Evolutionary conservation across 1,284 basidiomycete genomes (phyloP).

Genomic region (Crepidotus sp.): DNA sequence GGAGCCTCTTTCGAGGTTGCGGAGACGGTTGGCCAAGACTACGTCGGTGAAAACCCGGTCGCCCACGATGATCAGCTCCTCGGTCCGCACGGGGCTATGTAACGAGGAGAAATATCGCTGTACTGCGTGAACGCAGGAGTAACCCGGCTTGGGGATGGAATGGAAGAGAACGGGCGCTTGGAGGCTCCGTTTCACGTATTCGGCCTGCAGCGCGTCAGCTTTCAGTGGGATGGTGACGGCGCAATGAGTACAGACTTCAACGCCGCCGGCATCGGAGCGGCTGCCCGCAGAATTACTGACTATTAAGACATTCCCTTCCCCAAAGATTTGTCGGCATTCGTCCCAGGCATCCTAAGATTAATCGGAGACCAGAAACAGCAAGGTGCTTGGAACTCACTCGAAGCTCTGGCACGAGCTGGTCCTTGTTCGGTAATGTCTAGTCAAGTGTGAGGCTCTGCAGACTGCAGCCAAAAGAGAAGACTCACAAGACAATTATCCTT

Average conservation of each 20-base stretch:
- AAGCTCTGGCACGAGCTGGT: constrained; percentile 66
- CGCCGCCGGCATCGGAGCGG: constrained; percentile 64
- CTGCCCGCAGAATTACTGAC: constrained; percentile 94
- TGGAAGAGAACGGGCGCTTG: constrained; percentile 81
- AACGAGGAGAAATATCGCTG: constrained; percentile 56
- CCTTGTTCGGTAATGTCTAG: constrained; percentile 71
- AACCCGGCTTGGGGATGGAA: constrained; percentile 64
- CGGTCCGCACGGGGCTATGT: constrained; percentile 40
- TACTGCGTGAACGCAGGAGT: constrained; percentile 63
- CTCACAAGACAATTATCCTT: constrained; percentile 85
- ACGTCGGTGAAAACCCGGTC: constrained; percentile 90
- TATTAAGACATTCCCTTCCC: constrained; percentile 73
- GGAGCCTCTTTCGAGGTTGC: constrained; percentile 20
- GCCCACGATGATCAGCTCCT: constrained; percentile 74
- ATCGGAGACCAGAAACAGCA: constrained; percentile 8
- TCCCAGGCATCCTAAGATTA: constrained; percentile 64
- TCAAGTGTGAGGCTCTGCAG: not conserved
- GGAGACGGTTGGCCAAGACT: constrained; percentile 75
- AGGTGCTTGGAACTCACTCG: constrained; percentile 26
- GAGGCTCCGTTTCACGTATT: constrained; percentile 74
- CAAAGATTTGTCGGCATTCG: constrained; percentile 67
- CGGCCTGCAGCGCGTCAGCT: constrained; percentile 49
- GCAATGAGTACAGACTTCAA: constrained; percentile 50
- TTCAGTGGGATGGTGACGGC: constrained; percentile 1
- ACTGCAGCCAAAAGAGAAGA: constrained; percentile 27